phyloP scores from a whole-genome alignment of 305 asterid genomes.

The Solanum hybrid region DNA sequence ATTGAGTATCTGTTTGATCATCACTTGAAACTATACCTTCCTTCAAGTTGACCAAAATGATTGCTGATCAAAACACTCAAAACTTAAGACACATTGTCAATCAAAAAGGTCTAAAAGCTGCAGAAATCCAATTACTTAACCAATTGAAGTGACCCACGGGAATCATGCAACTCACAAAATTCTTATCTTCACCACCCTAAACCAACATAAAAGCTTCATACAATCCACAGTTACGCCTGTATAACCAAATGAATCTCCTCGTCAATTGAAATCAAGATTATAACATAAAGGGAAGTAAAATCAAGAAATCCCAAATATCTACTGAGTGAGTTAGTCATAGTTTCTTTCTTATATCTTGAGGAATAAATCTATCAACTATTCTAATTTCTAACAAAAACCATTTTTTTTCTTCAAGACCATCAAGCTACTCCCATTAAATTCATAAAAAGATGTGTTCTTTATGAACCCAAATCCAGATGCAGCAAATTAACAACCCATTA shows the following conservation, averaged over 20 bases:
- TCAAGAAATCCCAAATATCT: constrained; percentile 9
- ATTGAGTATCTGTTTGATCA: constrained; percentile 87
- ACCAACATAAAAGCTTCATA: constrained; percentile 14
- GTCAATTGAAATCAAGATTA: constrained; percentile 22
- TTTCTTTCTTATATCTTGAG: neutral
- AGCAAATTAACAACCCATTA: constrained; percentile 11
- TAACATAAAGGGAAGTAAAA: neutral
- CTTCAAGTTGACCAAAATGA: constrained; percentile 1
- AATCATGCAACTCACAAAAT: constrained; percentile 20
- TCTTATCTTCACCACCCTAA: constrained; percentile 19
- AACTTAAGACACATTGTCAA: neutral
- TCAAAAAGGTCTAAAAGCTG: neutral
- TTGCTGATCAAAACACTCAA: neutral
- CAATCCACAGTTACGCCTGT: constrained; percentile 15
- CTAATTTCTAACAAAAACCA: neutral
- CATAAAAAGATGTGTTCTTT: neutral
- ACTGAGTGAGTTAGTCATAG: neutral
- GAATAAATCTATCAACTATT: neutral
- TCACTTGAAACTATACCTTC: constrained; percentile 25
- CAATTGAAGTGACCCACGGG: constrained; percentile 5
- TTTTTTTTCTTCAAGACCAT: neutral
- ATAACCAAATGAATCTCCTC: constrained; percentile 16
- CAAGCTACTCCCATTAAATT: neutral
- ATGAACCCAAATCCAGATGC: constrained; percentile 18
- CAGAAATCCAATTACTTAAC: neutral